Conservation (phyloP, 495 filamentous ascomycete species). For the Achaetomiella virescens region DNA sequence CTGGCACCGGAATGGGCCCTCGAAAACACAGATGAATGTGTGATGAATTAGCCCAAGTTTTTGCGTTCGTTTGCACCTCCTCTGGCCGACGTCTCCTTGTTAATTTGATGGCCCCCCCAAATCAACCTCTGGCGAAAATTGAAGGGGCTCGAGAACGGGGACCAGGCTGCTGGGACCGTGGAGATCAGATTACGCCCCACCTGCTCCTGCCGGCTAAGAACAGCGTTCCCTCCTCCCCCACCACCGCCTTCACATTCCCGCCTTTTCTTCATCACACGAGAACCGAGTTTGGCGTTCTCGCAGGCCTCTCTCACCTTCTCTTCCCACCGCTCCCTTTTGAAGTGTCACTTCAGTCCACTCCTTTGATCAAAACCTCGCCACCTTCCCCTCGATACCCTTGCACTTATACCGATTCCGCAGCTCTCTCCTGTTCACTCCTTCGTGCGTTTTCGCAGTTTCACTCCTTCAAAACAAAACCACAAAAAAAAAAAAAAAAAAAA, state of each 20-base stretch:
- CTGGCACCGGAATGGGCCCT: neutral
- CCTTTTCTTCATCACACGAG: constrained; percentile 17
- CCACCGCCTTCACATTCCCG: constrained; percentile 6
- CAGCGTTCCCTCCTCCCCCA: neutral
- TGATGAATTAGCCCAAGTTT: neutral
- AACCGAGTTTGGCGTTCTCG: constrained; percentile 13
- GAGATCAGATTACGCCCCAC: constrained; percentile 16
- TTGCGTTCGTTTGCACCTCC: neutral
- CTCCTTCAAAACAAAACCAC: constrained; percentile 21
- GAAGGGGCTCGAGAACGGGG: constrained; percentile 23
- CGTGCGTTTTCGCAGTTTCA: constrained; percentile 24
- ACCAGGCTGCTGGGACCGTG: constrained; percentile 18
- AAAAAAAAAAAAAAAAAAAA: neutral
- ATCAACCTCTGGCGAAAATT: constrained; percentile 13
- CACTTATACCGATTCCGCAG: neutral
- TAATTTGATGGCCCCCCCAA: constrained; percentile 16
- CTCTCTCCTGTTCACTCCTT: constrained; percentile 4
- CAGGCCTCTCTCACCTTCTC: constrained; percentile 21
- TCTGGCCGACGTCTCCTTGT: neutral
- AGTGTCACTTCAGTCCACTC: constrained; percentile 22
- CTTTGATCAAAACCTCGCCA: constrained; percentile 10
- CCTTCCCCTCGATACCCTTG: neutral
- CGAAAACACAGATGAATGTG: too few species aligned
- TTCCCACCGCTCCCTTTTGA: constrained; percentile 20
- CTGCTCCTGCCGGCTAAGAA: constrained; percentile 9